These are phyloP conservation scores for Musa schizocarpa DNA, from an alignment of 176 grass and related monocot genomes.

Conservation along the genomic window DNA sequence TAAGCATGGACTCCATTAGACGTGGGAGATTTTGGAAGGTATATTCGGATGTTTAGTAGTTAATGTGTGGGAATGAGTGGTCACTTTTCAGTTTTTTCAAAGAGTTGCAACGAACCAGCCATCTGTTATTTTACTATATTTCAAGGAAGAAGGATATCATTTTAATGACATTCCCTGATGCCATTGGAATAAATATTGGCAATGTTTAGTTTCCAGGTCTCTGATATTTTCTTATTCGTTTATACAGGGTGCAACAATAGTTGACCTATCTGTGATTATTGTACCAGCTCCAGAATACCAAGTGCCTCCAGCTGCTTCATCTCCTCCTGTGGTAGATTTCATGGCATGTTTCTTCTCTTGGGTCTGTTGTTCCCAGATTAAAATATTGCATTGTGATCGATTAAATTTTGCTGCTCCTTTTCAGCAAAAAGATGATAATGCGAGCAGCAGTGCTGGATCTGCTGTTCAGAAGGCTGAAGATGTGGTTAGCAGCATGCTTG, in stretches of 20 bases:
- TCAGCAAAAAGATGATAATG: neutral
- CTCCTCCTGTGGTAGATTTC: neutral
- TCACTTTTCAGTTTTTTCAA: neutral
- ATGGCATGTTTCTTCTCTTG: neutral
- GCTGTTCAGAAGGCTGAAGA: neutral
- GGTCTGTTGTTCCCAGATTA: neutral
- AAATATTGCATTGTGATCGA: neutral
- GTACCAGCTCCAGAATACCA: conserved; percentile 36
- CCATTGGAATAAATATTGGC: neutral
- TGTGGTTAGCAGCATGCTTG: conserved; percentile 1
- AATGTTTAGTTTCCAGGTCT: neutral
- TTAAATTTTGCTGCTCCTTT: neutral
- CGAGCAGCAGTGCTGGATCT: neutral
- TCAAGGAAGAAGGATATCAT: neutral
- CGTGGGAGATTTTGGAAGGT: neutral
- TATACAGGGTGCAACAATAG: conserved; percentile 39
- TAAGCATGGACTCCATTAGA: too few relatives aligned
- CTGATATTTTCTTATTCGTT: neutral
- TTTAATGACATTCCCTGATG: neutral
- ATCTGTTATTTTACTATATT: neutral
- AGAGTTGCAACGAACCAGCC: neutral
- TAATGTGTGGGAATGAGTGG: neutral
- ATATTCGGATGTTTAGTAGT: neutral
- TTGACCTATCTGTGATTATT: conserved; percentile 28
- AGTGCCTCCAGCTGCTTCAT: conserved; percentile 17